These are phyloP conservation scores for Rhodamnia argentea DNA, from an alignment of 345 rosid genomes.

Conservation along the genomic window DNA sequence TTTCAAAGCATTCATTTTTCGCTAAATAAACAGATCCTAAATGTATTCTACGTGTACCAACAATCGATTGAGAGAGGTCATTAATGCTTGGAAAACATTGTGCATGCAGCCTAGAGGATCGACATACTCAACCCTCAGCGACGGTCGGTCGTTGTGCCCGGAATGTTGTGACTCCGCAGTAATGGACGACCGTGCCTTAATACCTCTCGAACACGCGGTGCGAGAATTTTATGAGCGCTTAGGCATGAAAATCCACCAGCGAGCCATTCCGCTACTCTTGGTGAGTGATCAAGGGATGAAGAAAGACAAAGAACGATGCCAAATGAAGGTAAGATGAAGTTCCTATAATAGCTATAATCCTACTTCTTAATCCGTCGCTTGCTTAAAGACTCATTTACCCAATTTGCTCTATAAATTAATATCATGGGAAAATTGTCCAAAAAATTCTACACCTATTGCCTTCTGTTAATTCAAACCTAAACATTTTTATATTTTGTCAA, in stretches of 20 bases:
- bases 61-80: background rate
- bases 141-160: slow-evolving; percentile 29
- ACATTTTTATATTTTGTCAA: too few species aligned
- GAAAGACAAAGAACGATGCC: background rate
- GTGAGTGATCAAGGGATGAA: background rate
- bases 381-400: background rate
- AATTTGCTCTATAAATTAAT: background rate
- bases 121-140: slow-evolving; percentile 51
- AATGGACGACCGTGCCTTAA: background rate
- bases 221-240: background rate
- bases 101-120: slow-evolving; percentile 59
- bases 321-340: background rate
- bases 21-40: background rate
- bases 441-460: too few species aligned
- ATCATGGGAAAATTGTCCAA: background rate
- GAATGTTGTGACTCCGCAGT: background rate
- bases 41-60: background rate
- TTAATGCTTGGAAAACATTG: background rate
- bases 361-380: background rate
- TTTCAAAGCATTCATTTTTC: too few species aligned
- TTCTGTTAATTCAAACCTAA: too few species aligned
- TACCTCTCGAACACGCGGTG: background rate
- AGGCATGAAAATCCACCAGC: background rate
- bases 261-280: background rate
- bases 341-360: background rate